A percentile compares a stretch with the other conserved stretches of the same genome.
phyloP scores from a whole-genome alignment of 805 yeast species.

The Vanderwaltozyma polyspora region DNA sequence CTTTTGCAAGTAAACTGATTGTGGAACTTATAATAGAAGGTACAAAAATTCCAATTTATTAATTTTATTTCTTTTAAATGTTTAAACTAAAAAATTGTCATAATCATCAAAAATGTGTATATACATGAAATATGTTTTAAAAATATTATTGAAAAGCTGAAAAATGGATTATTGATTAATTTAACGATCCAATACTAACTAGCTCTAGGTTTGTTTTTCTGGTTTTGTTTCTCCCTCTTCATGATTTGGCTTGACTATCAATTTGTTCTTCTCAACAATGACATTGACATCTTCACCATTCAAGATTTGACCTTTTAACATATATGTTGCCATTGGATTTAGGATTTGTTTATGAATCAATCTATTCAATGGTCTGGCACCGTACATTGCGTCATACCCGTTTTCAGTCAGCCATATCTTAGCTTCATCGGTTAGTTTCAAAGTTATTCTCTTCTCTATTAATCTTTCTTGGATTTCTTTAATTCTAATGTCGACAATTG shows the following conservation, averaged over 20 bases:
- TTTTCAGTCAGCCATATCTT: slow-evolving; percentile 68
- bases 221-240: slow-evolving; percentile 27
- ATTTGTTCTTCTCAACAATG: slow-evolving; percentile 31
- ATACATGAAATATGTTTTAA: no score
- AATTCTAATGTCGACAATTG: slow-evolving; percentile 77
- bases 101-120: no score
- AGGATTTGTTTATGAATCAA: slow-evolving; percentile 72
- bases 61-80: no score
- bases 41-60: no score
- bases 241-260: slow-evolving; percentile 39
- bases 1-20: no score
- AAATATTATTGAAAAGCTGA: no score
- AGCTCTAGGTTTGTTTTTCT: no score
- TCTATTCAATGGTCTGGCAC: slow-evolving; percentile 93
- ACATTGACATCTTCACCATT: slow-evolving; percentile 46
- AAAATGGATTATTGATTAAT: no score
- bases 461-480: slow-evolving; percentile 72
- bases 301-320: slow-evolving; percentile 71
- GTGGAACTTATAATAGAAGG: no score
- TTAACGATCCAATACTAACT: no score
- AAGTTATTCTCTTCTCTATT: slow-evolving; percentile 60
- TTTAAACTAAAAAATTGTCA: no score
- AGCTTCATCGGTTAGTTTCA: slow-evolving; percentile 48
- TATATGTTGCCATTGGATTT: slow-evolving; percentile 73
- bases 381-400: slow-evolving; percentile 87